Evolutionary conservation across 441 rosid species (phyloP), one percentile per base, ranked within the genome.

Genomic region (Pelargonium citronellum): DNA sequence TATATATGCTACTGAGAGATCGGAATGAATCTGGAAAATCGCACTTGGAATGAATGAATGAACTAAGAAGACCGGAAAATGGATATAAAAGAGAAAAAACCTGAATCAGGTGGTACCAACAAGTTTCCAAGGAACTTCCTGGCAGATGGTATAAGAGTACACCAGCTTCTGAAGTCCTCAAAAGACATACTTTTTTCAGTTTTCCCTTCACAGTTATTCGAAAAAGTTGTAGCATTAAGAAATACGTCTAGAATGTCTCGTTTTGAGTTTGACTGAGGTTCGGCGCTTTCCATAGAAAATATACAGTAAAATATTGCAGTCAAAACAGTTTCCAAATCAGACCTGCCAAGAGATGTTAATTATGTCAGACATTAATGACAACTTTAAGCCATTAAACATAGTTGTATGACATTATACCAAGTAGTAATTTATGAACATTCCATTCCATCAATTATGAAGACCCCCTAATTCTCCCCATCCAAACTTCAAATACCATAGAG

Each of bases 121-220:
- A 93, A 80, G 84, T 89, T 81, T 69, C 95, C 90, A n/a, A 93
- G 91, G 74, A 88, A 87, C 84, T 88, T 93, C 84, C 96, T 87
- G 60, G 79, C 78, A 19, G 92, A 82, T 11, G 96, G 95, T 64
- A 91, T 67, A 60, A 77, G 87, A 6, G 76, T 55, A 81, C 84
- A 84, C 97, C 97, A 93, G 72, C 69, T 78, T 83, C 84, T 84
- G 72, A 91, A 86, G 79, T 91, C 96, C 75, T 82, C 90, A 76
- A 87, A 86, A 20, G 95, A 82, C 97, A 88, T 91, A 64, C 82
- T 74, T 69, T 81, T 79, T 15, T 83, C 87, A 27, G 75, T 71
- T 64, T 66, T 24, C 67, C 74, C 85, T 68, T 73, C 83, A 68
- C 67, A 78, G 46, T 75, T 80, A 73, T 81, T 81, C 0, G 92